Percentiles rank a stretch among this genome's conserved stretches.
These are phyloP conservation scores for Prunus persica DNA, from an alignment of 306 rosid species.

Conservation along the genomic window Prunus_persica_NCBIv2 NC_034016.1:17993001-17993500, in stretches of 20 bases:
- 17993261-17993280: constrained; percentile 51
- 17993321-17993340: neutral
- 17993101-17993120: too few species aligned
- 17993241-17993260: constrained; percentile 38
- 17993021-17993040: neutral
- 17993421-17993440: neutral
- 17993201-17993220: constrained; percentile 14
- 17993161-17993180: neutral
- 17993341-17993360: neutral
- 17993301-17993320: neutral
- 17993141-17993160: neutral
- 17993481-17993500: neutral
- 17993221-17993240: constrained; percentile 20
- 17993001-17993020: neutral
- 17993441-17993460: neutral
- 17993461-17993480: neutral
- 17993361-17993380: neutral
- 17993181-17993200: constrained; percentile 31
- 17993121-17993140: too few species aligned
- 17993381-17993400: neutral
- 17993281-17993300: constrained; percentile 1
- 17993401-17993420: neutral
- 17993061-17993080: neutral
- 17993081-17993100: neutral
- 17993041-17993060: neutral